A percentile compares a stretch with the other conserved stretches of the same genome.
Evolutionary conservation across 805 yeast genomes (phyloP).

Genomic region (Metschnikowia baotianmanensis): DNA sequence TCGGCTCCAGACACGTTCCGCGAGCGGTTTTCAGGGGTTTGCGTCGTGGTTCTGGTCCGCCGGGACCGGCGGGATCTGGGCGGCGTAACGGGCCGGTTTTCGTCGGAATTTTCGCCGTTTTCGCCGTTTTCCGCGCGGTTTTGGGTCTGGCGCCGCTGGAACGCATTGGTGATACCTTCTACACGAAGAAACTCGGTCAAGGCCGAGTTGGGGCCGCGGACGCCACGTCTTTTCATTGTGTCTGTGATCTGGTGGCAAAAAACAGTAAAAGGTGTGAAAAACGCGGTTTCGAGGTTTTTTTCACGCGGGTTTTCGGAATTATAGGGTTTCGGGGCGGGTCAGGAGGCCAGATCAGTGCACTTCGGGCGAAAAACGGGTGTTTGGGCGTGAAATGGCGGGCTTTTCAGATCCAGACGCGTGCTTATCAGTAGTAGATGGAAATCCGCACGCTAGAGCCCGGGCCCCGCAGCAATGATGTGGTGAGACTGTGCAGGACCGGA

Average conservation of each 20-base stretch:
- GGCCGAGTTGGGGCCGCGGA: slow-evolving; percentile 77
- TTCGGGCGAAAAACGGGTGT: no score
- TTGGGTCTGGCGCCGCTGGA: slow-evolving; percentile 42
- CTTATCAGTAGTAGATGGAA: no score
- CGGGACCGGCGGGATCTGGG: not conserved
- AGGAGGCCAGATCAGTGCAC: no score
- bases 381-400: no score
- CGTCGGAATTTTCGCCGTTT: slow-evolving; percentile 31
- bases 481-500: no score
- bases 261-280: not conserved
- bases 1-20: not conserved
- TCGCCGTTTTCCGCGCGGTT: slow-evolving; percentile 31
- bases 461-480: no score
- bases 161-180: slow-evolving; percentile 86
- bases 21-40: not conserved
- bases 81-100: slow-evolving; percentile 11
- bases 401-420: no score
- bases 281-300: not conserved
- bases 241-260: not conserved
- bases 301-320: not conserved
- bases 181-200: slow-evolving; percentile 82
- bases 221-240: slow-evolving; percentile 20
- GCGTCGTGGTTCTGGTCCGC: not conserved
- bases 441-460: no score
- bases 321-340: no score